These are phyloP conservation scores for Yamadazyma aaseri DNA, from an alignment of 1,139 yeast genomes.

Conservation along the genomic window DNA sequence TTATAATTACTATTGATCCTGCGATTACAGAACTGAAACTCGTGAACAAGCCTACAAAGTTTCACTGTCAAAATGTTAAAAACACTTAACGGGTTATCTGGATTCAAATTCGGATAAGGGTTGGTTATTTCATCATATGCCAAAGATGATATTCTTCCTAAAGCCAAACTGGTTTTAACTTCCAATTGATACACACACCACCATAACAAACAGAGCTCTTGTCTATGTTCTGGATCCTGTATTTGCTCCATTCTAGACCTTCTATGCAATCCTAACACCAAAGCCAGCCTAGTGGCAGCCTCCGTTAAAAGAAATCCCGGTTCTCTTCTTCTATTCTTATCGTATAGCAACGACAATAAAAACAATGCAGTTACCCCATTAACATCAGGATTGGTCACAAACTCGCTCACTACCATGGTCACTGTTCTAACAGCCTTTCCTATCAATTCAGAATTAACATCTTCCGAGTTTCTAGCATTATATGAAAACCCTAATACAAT, in stretches of 20 bases:
- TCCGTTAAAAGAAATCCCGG: constrained; percentile 41
- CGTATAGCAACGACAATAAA: constrained; percentile 36
- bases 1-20: background rate
- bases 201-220: constrained; percentile 13
- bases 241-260: constrained; percentile 21
- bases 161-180: constrained; percentile 7
- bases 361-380: constrained; percentile 38
- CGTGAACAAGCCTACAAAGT: background rate
- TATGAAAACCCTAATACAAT: constrained; percentile 27
- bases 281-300: constrained; percentile 40
- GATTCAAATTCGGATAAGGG: background rate
- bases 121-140: constrained; percentile 3
- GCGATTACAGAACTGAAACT: background rate
- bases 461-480: constrained; percentile 9
- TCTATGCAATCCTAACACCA: constrained; percentile 41
- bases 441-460: constrained; percentile 8
- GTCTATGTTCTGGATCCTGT: constrained; percentile 4
- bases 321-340: constrained; percentile 40
- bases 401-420: constrained; percentile 35
- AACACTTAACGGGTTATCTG: background rate
- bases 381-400: constrained; percentile 38
- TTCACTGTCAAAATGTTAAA: background rate
- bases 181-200: constrained; percentile 13
- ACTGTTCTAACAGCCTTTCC: constrained; percentile 19
- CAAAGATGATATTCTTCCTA: constrained; percentile 13